Base-by-base conservation (phyloP, 2,329 filamentous ascomycete genomes). In the Neoascochyta sp. region DNA sequence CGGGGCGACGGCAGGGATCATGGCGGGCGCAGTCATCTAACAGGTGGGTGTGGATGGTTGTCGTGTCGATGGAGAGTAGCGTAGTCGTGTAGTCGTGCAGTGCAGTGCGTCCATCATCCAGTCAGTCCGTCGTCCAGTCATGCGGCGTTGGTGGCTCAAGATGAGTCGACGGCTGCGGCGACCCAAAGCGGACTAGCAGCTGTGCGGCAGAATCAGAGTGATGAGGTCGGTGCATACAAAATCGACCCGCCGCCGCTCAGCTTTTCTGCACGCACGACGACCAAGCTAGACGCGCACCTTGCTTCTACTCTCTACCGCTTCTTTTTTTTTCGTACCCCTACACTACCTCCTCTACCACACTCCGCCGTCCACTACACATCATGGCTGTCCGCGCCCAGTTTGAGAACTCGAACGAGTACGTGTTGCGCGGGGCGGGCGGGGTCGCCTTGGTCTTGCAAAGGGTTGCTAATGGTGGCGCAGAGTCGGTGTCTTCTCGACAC, bases 401-500 rank as follows among this genome's bases (percentile, higher is more conserved):
- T 64, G 86, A 92, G 69, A 90, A 89, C 71, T 90, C 84, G 56
- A 90, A 90, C 71, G 86, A 92, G 85, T 90, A 73, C 62, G 81
- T 28, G 16, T 15, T 24, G 15, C 16, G 29, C 23, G 33, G 24
- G 34, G 29, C 29, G 16, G 29, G 26, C 10, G 17, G 18, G n/a
- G n/a, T n/a, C n/a, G n/a, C n/a, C n/a, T n/a, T n/a, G n/a, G 12
- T 24, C 12, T 24, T 11, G 19, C 8, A 13, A 29, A 32, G n/a
- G 12, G 10, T 23, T 40, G 26, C 45, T 53, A 27, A 51, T 38
- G 29, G 24, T 34, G 27, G 27, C 30, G 17, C 57, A 95, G 89
- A 71, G 86, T 98, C 62, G 92, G 92, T 64, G 92, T 96, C 62
- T 98, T 98, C 68, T 71, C 89, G 40, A 95, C 87, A 41, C 83